phyloP scores from a whole-genome alignment of 176 grass and related monocot genomes.

The Zea luxurians region DNA sequence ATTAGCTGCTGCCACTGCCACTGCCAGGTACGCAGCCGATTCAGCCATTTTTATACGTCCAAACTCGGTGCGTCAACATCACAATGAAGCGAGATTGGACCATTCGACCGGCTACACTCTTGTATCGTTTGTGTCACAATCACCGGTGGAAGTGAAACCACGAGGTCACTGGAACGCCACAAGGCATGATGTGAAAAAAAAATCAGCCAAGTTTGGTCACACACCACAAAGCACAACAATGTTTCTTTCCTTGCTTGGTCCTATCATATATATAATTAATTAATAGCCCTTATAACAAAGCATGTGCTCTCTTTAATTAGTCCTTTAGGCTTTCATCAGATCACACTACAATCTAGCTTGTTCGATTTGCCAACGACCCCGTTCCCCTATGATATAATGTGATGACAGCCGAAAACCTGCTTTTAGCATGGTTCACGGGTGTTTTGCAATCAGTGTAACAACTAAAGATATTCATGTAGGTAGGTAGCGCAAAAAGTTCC shows the following conservation, averaged over 20 bases:
- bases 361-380: constrained; percentile 10
- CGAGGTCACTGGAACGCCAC: not conserved
- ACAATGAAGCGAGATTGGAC: constrained; percentile 22
- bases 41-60: not conserved
- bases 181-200: too few species aligned
- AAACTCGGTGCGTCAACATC: constrained; percentile 8
- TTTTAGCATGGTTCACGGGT: constrained; percentile 27
- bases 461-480: constrained; percentile 28
- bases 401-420: not conserved
- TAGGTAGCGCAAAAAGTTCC: constrained; percentile 21
- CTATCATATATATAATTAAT: not conserved
- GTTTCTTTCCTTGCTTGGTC: constrained; percentile 8
- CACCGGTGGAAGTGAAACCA: constrained; percentile 2
- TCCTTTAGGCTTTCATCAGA: constrained; percentile 27
- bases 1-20: not conserved
- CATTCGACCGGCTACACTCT: not conserved
- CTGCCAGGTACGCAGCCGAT: not conserved
- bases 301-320: not conserved
- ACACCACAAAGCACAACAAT: constrained; percentile 3
- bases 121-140: constrained; percentile 4
- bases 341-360: not conserved
- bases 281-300: not conserved
- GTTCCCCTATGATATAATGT: constrained; percentile 13
- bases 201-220: constrained; percentile 33
- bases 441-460: constrained; percentile 35